These are phyloP conservation scores for Phaseolus lunatus DNA, from an alignment of 306 rosid species.

Conservation along the genomic window DNA sequence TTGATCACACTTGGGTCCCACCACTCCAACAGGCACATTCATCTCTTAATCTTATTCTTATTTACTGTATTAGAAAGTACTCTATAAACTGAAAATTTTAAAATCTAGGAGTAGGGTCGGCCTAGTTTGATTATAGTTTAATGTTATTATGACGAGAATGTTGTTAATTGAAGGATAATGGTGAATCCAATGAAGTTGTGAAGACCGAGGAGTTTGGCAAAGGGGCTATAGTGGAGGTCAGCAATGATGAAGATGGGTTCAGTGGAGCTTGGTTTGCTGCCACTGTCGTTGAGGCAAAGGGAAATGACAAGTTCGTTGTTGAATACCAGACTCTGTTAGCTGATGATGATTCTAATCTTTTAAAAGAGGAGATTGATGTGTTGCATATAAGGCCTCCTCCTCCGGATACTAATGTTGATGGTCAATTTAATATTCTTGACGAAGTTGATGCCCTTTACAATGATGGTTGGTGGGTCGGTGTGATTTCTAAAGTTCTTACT, in stretches of 20 bases:
- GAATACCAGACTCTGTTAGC: slow-evolving; percentile 56
- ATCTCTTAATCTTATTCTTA: not conserved
- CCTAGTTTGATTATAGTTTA: slow-evolving; percentile 2
- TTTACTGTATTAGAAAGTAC: not conserved
- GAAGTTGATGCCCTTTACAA: slow-evolving; percentile 67
- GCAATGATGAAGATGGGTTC: slow-evolving; percentile 77
- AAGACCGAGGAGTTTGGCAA: slow-evolving; percentile 30
- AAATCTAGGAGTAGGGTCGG: not conserved
- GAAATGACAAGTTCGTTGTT: slow-evolving; percentile 48
- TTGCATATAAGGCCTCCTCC: slow-evolving; percentile 69
- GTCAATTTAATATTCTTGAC: slow-evolving; percentile 48
- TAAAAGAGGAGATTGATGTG: slow-evolving; percentile 62
- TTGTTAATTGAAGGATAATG: slow-evolving; percentile 13
- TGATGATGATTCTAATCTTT: slow-evolving; percentile 51
- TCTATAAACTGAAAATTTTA: not conserved
- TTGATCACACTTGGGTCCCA: slow-evolving; percentile 53
- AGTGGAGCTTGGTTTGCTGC: slow-evolving; percentile 80
- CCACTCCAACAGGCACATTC: slow-evolving; percentile 33
- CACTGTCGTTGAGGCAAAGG: slow-evolving; percentile 46
- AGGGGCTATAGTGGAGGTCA: slow-evolving; percentile 68
- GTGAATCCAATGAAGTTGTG: slow-evolving; percentile 26
- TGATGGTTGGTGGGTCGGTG: slow-evolving; percentile 88
- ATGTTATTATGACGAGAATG: not conserved
- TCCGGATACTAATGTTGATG: slow-evolving; percentile 41
- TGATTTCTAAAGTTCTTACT: slow-evolving; percentile 55